Evolutionary conservation across 2,329 filamentous ascomycete species (phyloP).

Genomic region (Coniella lustricola): DNA sequence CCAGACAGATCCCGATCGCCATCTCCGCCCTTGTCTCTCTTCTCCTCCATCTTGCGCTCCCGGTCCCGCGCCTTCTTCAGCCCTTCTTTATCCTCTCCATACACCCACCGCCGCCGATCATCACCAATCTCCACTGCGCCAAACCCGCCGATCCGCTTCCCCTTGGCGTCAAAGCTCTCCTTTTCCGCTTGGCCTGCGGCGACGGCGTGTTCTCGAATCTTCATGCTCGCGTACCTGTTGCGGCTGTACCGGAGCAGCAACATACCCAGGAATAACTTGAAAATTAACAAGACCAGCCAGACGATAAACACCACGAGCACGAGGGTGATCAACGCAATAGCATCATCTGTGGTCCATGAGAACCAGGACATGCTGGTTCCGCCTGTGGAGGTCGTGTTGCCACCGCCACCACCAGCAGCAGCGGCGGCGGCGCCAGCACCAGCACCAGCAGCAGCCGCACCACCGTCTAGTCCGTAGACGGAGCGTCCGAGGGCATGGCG

Average conservation of each 20-base stretch:
- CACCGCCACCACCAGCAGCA: conserved; percentile 23
- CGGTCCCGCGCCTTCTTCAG: conserved; percentile 54
- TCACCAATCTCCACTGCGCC: conserved; percentile 84
- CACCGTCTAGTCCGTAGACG: conserved; percentile 54
- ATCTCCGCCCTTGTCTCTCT: conserved; percentile 37
- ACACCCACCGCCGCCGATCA: conserved; percentile 78
- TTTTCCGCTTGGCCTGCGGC: conserved; percentile 39
- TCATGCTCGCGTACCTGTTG: conserved; percentile 75
- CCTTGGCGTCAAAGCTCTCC: conserved; percentile 59
- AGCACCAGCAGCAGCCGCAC: conserved; percentile 20
- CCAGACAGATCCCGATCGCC: conserved; percentile 55
- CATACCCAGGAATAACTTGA: conserved; percentile 87
- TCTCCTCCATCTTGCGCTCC: conserved; percentile 56
- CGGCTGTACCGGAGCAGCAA: conserved; percentile 71
- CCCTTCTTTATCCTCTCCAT: conserved; percentile 73
- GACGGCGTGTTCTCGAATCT: conserved; percentile 53
- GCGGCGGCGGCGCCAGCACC: too few species aligned
- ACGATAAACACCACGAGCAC: conserved; percentile 75
- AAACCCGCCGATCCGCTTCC: conserved; percentile 71
- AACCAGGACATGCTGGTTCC: conserved; percentile 32
- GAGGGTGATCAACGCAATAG: conserved; percentile 74
- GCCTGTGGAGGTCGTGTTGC: too few species aligned
- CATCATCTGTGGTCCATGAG: conserved; percentile 61
- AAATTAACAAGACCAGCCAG: conserved; percentile 76
- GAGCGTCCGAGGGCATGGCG: conserved; percentile 70